Evolutionary conservation across 2,329 filamentous ascomycete genomes (phyloP), one percentile per base, ranked within the genome.

Genomic region (Ploettnerulaceae sp.): DNA sequence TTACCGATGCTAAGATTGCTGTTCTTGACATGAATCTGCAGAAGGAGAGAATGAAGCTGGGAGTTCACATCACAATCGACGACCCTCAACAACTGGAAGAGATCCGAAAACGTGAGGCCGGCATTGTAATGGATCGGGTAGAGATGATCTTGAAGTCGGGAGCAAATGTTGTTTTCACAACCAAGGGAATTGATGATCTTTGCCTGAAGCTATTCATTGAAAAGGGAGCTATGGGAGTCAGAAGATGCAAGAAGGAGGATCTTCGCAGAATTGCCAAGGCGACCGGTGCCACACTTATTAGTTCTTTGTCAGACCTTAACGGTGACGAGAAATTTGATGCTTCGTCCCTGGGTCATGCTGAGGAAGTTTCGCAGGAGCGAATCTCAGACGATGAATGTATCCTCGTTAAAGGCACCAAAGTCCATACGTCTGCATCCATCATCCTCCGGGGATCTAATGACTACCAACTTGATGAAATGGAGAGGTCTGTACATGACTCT

Each of bases 311-410:
- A 4, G 94, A 98, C 66, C 74, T 98, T 55, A 97, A 98, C 65
- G 93, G 93, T 49, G 93, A 98, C 66, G 93, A 98, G 73, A 89
- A 86, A 66, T 98, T 97, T 61, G 93, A 98, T 59, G 73, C 88
- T 17, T 89, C 89, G 31, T 87, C 88, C 64, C 76, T 98, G 28
- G 93, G 93, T 50, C 76, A 89, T 55, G 93, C 93, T 11, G 93
- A 98, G 61, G 93, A 97, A 70, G 91, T 98, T 53, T 79, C 86
- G n/a, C 93, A 98, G 70, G 93, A 97, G 75, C 86, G 91, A 63
- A 97, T 98, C 66, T 97, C 93, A 2, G 93, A 98, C 62, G 93
- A 98, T 60, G 93, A 98, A 74, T 97, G 91, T 69, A 98, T 98
- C 57, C 72, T 98, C 54, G 79, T 98, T 66, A 95, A 93, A 75